phyloP scores from a whole-genome alignment of 2,329 filamentous ascomycete species.

The Trichoderma aggressivum region DNA sequence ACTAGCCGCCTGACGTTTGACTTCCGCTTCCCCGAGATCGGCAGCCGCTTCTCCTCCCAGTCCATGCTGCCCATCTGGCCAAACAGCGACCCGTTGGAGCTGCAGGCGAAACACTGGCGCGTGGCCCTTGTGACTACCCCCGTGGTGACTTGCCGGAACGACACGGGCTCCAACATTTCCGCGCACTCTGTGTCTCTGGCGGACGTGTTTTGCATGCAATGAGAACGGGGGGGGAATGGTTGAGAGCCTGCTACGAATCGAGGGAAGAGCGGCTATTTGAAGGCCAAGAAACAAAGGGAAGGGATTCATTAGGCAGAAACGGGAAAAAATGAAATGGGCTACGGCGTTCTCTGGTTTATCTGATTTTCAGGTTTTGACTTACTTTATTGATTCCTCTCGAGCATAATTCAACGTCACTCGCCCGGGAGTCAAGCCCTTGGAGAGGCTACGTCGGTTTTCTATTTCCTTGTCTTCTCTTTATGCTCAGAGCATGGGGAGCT shows the following conservation, averaged over 20 bases:
- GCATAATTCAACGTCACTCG: not conserved
- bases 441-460: not conserved
- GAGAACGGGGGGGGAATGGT: too few relatives aligned
- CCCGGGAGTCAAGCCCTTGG: not conserved
- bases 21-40: conserved; percentile 49
- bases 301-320: not conserved
- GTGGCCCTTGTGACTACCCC: conserved; percentile 54
- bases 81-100: conserved; percentile 36
- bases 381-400: not conserved
- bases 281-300: not conserved
- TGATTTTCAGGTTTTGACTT: not conserved
- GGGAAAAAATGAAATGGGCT: not conserved
- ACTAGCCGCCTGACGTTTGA: conserved; percentile 43
- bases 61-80: conserved; percentile 48
- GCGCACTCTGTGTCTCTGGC: conserved; percentile 44
- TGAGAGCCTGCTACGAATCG: not conserved
- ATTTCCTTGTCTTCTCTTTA: not conserved
- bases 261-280: not conserved
- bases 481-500: not conserved
- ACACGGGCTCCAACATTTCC: conserved; percentile 44
- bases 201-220: conserved; percentile 50
- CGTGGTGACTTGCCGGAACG: conserved; percentile 52
- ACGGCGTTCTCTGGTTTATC: not conserved
- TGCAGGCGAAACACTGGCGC: conserved; percentile 50
- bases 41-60: conserved; percentile 46